Base-by-base conservation (phyloP, 352 stramenopile species). In the Pythium sp. region DNA sequence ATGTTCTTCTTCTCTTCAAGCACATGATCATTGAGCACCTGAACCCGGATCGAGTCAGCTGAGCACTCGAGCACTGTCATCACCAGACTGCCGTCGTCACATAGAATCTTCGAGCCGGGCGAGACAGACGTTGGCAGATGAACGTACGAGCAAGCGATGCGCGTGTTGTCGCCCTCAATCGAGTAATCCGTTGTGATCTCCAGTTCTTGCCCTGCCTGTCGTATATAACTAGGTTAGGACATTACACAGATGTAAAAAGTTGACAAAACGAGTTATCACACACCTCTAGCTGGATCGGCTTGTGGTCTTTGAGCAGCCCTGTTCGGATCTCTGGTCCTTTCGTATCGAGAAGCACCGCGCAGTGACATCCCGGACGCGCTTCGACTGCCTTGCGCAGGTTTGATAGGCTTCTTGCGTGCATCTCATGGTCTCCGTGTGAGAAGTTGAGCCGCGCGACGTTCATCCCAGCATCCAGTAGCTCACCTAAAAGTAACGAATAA, bases 371-470 rank as follows among this genome's bases (percentile, higher is more conserved):
- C 7, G 84, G 86, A 30, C 92, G 84, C 34, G 76, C 80, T 36
- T 80, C 72, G 18, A 96, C 83, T 0, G 86, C 87, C 49, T 86
- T 76, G 5, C 86, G 80, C 32, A 99, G 80, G 80, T 99, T 99
- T 12, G 69, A 79, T 36, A 98, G 66, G 66, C 86, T 95, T 22
- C 87, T 85, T 55, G 93, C 74, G 67, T 99, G 93, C 65, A 95
- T 80, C 64, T 98, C 95, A 65, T 98, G 96, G 61, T 98, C 98
- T 26, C 98, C 98, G 75, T 99, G 98, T 15, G 97, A 99, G 78
- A 99, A 99, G 70, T 99, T 99, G 34, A 99, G 85, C 15, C 98
- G 89, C 71, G 98, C 98, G 5, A 99, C 92, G 60, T 97, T 97
- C 95, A 99, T 99, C 12, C 98, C 97, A 32, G 83, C 85, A 60